phyloP scores from a whole-genome alignment of 148 eudicot species.

The Dysphania ambrosioides region DNA sequence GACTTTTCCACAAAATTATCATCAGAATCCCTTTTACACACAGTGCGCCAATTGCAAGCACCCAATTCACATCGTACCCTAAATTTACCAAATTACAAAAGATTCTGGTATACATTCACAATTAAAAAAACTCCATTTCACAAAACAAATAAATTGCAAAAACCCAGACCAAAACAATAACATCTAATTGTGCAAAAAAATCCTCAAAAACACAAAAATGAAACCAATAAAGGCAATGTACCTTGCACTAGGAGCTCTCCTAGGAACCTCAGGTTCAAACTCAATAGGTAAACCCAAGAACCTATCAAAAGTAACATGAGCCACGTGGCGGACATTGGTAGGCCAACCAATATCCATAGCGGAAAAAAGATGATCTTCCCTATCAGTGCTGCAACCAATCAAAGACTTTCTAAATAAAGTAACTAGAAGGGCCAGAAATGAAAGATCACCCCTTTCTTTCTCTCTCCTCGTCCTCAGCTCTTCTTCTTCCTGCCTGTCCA shows the following conservation, averaged over 20 bases:
- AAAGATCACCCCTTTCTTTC: constrained; percentile 61
- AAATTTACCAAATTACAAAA: constrained; percentile 17
- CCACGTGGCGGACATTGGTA: constrained; percentile 91
- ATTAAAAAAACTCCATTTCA: too few species aligned
- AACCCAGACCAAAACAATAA: too few species aligned
- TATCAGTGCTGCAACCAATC: constrained; percentile 56
- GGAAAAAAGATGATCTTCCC: constrained; percentile 31
- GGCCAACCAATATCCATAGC: constrained; percentile 96
- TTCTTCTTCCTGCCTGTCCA: constrained; percentile 23
- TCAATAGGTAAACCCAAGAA: constrained; percentile 99
- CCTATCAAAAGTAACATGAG: constrained; percentile 95
- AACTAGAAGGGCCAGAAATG: constrained; percentile 65
- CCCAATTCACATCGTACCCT: constrained; percentile 2
- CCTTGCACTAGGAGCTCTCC: constrained; percentile 99
- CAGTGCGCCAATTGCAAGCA: not conserved
- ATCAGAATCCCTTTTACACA: not conserved
- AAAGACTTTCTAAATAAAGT: constrained; percentile 71
- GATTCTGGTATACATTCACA: too few species aligned
- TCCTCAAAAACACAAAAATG: constrained; percentile 5
- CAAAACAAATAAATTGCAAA: too few species aligned
- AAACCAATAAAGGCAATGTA: constrained; percentile 29
- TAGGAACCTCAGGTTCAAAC: constrained; percentile 93
- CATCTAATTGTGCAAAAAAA: constrained; percentile 15
- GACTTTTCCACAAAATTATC: not conserved
- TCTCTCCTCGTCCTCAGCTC: constrained; percentile 53